Evolutionary conservation across 768 basidiomycete genomes (phyloP).

Genomic region (Tricholoma saponaceum): DNA sequence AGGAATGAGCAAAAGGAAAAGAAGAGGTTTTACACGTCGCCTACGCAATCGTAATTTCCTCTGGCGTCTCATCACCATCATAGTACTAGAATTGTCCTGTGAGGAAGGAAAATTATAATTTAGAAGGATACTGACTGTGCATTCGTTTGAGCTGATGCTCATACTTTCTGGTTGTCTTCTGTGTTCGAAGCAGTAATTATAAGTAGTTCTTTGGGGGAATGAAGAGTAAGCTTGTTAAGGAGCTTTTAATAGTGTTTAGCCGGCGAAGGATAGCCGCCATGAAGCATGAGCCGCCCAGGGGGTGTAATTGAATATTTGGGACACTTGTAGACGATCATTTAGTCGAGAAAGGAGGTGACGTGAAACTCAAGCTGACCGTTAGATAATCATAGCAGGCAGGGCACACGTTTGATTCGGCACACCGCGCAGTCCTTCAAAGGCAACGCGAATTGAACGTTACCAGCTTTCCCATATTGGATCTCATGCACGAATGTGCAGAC

Average conservation of each 20-base stretch:
- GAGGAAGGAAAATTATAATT: background rate
- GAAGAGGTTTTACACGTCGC: background rate
- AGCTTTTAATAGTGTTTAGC: background rate
- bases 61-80: background rate
- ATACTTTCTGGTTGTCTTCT: background rate
- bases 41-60: conserved; percentile 12
- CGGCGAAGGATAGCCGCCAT: background rate
- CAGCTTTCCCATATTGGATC: background rate
- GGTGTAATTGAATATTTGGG: background rate
- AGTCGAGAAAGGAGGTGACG: background rate
- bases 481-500: background rate
- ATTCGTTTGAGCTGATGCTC: background rate
- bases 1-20: background rate
- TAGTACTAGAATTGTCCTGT: background rate
- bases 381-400: background rate
- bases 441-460: background rate
- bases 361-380: background rate
- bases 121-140: background rate
- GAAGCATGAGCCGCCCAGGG: background rate
- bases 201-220: background rate
- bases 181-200: background rate
- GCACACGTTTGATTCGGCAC: background rate
- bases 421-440: background rate
- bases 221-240: background rate
- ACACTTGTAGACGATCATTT: background rate